Base-by-base conservation (phyloP, 1,284 basidiomycete genomes). In the Ustilago esculenta region DNA sequence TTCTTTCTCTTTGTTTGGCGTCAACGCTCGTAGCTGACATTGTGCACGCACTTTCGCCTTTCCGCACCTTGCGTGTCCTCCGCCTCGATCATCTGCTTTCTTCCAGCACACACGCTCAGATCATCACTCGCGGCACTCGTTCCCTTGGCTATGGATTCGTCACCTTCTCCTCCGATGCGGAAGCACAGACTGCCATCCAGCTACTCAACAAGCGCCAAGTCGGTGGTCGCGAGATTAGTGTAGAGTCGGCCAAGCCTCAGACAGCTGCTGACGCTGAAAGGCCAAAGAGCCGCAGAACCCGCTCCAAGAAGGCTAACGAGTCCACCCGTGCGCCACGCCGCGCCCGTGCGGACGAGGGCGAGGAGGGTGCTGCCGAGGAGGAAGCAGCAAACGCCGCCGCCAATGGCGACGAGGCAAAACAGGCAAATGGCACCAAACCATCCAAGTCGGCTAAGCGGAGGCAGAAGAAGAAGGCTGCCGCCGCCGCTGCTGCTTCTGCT, bases 111-210 rank as follows among this genome's bases (percentile, higher is more conserved):
- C 50, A 74, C 34, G 72, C 65, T 20, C 74, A 75, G 56, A 70
- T 79, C 66, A 77, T 79, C 69, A 77, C 66, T 25, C 73, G 77
- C 53, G 77, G 77, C 54, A 76, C 75, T 40, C 77, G 77, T 43
- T 77, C 75, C 11, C 72, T 77, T 45, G 77, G 77, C 23, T 79
- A 79, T 37, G 75, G 76, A 23, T 79, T 79, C 44, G 75, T 79
- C 52, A 77, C 77, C 48, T 79, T 72, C 48, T 47, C 70, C 53
- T 59, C 75, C 49, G 72, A 73, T 35, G 53, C 67, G 18, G 75
- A 75, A 47, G 77, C 77, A 24, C 49, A 74, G 43, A 75, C 69
- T 34, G 77, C 77, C 34, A 66, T 77, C 36, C 43, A 66, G 40
- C 49, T 59, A 11, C 65, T 79, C 53, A 70, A 79, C 77, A 76